Percentiles rank a stretch among this genome's conserved stretches.
These are phyloP conservation scores for Botrytis byssoidea DNA, from an alignment of 2,329 filamentous ascomycete species.

Conservation along the genomic window DNA sequence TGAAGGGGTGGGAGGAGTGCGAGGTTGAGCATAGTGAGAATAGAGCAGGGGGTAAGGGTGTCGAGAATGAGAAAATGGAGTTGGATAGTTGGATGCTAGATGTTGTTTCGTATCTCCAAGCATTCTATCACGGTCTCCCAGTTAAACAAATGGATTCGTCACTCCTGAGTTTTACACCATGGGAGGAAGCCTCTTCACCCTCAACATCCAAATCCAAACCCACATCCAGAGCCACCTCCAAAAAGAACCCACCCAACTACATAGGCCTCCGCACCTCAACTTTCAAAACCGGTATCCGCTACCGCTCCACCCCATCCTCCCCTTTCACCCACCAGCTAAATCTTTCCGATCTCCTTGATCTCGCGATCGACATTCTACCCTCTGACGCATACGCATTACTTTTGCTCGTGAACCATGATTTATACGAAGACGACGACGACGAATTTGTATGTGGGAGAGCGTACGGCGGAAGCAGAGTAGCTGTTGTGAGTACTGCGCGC, in stretches of 20 bases:
- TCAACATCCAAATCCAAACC: not conserved
- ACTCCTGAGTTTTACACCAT: constrained; percentile 25
- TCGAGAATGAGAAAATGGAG: not conserved
- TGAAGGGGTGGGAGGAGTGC: constrained; percentile 22
- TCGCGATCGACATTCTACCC: constrained; percentile 32
- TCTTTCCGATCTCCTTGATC: constrained; percentile 33
- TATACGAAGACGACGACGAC: constrained; percentile 51
- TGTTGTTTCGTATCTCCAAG: constrained; percentile 31
- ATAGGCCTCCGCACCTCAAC: constrained; percentile 14
- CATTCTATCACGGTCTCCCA: constrained; percentile 33
- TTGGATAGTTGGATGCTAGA: constrained; percentile 12
- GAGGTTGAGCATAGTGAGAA: constrained; percentile 24
- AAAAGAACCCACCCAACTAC: not conserved
- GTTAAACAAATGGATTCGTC: constrained; percentile 29
- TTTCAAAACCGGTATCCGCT: constrained; percentile 28
- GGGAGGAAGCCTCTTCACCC: constrained; percentile 11
- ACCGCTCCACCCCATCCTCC: constrained; percentile 26
- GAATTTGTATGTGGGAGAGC: constrained; percentile 65
- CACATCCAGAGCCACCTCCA: not conserved
- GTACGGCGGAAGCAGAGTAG: constrained; percentile 62
- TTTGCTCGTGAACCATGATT: constrained; percentile 34
- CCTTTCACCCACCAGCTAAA: constrained; percentile 33
- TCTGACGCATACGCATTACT: constrained; percentile 34
- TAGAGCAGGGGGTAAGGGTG: constrained; percentile 6
- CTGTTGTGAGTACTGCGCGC: constrained; percentile 59